These are phyloP conservation scores for Metschnikowia matae DNA, from an alignment of 805 yeast species.

Conservation along the genomic window DNA sequence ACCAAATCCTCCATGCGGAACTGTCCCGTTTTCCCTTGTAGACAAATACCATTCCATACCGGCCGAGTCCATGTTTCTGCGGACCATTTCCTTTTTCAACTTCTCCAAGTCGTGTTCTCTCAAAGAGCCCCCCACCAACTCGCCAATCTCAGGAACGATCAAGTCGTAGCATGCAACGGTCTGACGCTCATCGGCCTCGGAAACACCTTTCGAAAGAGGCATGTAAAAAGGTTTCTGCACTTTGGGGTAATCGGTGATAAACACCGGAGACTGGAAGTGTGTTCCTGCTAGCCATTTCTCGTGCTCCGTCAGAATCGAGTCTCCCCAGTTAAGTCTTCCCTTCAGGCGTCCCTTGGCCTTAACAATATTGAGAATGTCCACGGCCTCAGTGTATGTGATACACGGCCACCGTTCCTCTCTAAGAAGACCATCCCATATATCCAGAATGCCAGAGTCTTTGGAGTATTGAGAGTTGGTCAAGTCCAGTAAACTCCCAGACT, in stretches of 20 bases:
- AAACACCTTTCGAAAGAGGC: constrained; percentile 46
- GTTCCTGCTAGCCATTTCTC: constrained; percentile 85
- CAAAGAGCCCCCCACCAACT: constrained; percentile 88
- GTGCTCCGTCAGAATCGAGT: constrained; percentile 73
- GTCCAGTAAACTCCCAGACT: constrained; percentile 21
- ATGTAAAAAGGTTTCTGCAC: constrained; percentile 86
- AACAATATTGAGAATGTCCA: constrained; percentile 44
- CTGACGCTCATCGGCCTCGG: constrained; percentile 25
- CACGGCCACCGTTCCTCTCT: constrained; percentile 53
- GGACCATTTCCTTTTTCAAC: constrained; percentile 47
- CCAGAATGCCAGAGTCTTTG: constrained; percentile 33
- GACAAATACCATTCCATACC: constrained; percentile 78
- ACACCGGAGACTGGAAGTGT: constrained; percentile 68
- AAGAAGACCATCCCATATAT: constrained; percentile 60
- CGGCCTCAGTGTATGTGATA: constrained; percentile 74
- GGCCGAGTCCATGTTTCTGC: constrained; percentile 53
- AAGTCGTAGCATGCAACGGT: constrained; percentile 92
- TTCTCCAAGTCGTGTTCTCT: constrained; percentile 65
- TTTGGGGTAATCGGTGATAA: constrained; percentile 84
- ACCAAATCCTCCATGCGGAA: constrained; percentile 97
- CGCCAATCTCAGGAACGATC: constrained; percentile 88
- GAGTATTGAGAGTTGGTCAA: constrained; percentile 35
- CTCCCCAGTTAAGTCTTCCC: constrained; percentile 55
- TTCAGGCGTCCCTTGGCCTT: constrained; percentile 38
- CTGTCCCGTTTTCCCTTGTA: constrained; percentile 69